These are phyloP conservation scores for Trametes versicolor DNA, from an alignment of 1,284 basidiomycete species.

Conservation along the genomic window DNA sequence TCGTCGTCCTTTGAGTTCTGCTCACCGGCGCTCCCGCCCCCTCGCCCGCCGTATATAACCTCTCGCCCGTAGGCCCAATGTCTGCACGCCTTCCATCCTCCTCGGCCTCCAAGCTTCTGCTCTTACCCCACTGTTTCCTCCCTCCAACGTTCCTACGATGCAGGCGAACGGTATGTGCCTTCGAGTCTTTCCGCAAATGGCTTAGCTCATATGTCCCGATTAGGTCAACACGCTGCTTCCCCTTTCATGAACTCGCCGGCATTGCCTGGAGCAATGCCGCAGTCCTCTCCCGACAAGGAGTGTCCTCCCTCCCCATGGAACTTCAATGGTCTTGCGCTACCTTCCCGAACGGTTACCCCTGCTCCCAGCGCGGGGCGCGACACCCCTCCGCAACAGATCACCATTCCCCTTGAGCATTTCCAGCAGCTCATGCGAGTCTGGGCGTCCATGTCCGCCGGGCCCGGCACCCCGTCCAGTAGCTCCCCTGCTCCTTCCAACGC, in stretches of 20 bases:
- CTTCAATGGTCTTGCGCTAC: conserved; percentile 14
- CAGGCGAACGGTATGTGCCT: conserved; percentile 28
- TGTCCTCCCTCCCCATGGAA: conserved; percentile 29
- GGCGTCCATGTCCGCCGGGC: neutral
- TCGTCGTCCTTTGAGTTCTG: conserved; percentile 29
- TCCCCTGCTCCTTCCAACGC: conserved; percentile 2
- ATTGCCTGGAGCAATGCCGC: conserved; percentile 29
- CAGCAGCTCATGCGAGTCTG: neutral
- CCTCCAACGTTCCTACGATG: conserved; percentile 15
- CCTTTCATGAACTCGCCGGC: conserved; percentile 27
- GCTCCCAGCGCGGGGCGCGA: conserved; percentile 13
- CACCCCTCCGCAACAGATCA: neutral
- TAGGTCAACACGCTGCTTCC: conserved; percentile 26
- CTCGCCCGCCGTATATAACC: conserved; percentile 25
- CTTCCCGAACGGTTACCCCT: conserved; percentile 27
- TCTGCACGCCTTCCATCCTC: conserved; percentile 22
- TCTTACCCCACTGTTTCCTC: conserved; percentile 1
- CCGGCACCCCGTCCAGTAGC: neutral
- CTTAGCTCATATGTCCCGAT: neutral
- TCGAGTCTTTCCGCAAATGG: neutral
- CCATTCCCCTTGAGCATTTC: conserved; percentile 14
- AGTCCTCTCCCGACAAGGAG: conserved; percentile 25
- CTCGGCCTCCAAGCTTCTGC: conserved; percentile 12
- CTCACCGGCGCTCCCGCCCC: conserved; percentile 22
- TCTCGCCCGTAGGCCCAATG: conserved; percentile 8